phyloP scores from a whole-genome alignment of 2,329 filamentous ascomycete species.

The Neophaeococcomyces aloes region DNA sequence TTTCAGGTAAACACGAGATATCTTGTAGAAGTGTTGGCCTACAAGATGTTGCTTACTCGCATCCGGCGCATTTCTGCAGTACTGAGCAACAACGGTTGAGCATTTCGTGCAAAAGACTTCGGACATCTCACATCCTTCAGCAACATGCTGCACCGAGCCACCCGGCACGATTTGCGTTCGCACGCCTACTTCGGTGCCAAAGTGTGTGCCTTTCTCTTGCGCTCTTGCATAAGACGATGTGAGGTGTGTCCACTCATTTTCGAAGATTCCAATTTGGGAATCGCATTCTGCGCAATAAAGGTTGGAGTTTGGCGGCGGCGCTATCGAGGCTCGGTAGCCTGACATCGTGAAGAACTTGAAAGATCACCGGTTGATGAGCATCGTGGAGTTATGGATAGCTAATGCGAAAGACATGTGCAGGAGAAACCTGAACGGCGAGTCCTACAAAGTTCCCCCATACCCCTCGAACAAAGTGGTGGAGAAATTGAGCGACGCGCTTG shows the following conservation, averaged over 20 bases:
- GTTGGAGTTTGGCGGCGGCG: conserved; percentile 9
- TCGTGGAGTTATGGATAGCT: too few relatives aligned
- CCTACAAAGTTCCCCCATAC: too few relatives aligned
- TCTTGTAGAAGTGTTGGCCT: conserved; percentile 19
- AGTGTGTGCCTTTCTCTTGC: conserved; percentile 13
- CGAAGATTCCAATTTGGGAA: conserved; percentile 18
- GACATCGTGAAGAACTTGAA: background rate
- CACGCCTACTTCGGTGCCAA: conserved; percentile 15
- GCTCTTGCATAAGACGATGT: conserved; percentile 18
- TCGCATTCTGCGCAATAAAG: conserved; percentile 19
- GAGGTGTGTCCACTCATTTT: conserved; percentile 20
- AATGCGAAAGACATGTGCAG: too few relatives aligned
- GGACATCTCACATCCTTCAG: conserved; percentile 19
- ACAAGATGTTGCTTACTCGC: conserved; percentile 13
- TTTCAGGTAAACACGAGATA: conserved; percentile 18
- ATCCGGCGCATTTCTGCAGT: conserved; percentile 17
- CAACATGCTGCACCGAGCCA: conserved; percentile 12
- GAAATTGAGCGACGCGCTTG: too few relatives aligned
- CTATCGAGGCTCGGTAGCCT: background rate
- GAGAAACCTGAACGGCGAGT: too few relatives aligned
- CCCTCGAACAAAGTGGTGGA: too few relatives aligned
- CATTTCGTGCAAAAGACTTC: conserved; percentile 20
- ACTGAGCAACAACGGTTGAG: conserved; percentile 16
- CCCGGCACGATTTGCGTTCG: conserved; percentile 17
- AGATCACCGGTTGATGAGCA: background rate